A percentile compares a stretch with the other conserved stretches of the same genome.
These are phyloP conservation scores for Rhizopogon vinicolor DNA, from an alignment of 768 basidiomycete species.

Conservation along the genomic window DNA sequence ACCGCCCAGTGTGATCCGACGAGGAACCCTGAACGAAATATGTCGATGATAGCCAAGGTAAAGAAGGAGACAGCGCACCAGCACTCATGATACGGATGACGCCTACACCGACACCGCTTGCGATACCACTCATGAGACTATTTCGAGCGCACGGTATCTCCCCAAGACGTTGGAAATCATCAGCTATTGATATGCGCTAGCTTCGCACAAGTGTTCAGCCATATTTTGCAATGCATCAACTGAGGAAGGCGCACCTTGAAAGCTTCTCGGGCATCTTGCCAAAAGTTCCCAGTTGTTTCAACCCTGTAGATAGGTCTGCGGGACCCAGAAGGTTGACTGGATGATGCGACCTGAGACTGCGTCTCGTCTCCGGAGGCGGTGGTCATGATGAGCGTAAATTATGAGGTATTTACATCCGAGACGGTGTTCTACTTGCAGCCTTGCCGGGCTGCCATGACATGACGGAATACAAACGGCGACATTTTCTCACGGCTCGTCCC, in stretches of 20 bases:
- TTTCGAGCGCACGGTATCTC: constrained; percentile 77
- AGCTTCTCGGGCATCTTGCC: constrained; percentile 25
- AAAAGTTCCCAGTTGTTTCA: constrained; percentile 27
- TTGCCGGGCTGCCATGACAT: no score
- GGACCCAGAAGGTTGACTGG: constrained; percentile 4
- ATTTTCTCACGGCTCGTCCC: constrained; percentile 29
- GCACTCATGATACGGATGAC: constrained; percentile 63
- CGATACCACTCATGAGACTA: constrained; percentile 72
- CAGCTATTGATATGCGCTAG: constrained; percentile 41
- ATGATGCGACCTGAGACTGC: neutral
- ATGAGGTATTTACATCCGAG: neutral
- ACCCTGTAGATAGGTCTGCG: constrained; percentile 22
- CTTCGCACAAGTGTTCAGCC: constrained; percentile 23
- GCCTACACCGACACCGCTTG: constrained; percentile 75
- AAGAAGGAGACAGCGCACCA: constrained; percentile 38
- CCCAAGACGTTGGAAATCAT: constrained; percentile 57
- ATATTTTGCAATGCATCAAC: neutral
- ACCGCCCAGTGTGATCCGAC: constrained; percentile 78
- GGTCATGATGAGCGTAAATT: neutral
- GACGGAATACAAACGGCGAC: neutral
- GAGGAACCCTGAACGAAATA: constrained; percentile 42
- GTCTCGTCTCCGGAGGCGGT: neutral
- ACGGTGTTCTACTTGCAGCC: no score
- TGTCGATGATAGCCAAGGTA: constrained; percentile 1
- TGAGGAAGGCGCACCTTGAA: constrained; percentile 21